These are phyloP conservation scores for Candida tammaniensis DNA, from an alignment of 805 yeast species.

Conservation along the genomic window DNA sequence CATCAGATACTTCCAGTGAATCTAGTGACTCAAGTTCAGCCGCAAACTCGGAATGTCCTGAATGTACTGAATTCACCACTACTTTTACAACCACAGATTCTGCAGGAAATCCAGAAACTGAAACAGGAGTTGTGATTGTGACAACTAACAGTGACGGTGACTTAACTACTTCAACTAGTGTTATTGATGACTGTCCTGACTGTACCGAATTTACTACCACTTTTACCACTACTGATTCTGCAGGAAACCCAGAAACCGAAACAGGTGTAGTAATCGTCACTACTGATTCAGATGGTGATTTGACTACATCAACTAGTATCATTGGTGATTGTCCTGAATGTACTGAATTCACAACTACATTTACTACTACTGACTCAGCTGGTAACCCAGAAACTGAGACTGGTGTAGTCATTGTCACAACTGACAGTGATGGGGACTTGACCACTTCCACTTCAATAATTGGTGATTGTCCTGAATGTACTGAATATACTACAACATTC, in stretches of 20 bases:
- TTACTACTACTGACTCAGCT: conserved; percentile 9
- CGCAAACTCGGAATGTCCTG: conserved; percentile 6
- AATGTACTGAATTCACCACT: conserved; percentile 9
- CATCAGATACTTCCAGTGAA: conserved; percentile 1
- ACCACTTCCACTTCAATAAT: conserved; percentile 5
- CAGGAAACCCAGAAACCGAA: conserved; percentile 9
- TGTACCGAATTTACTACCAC: conserved; percentile 12
- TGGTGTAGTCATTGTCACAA: conserved; percentile 13
- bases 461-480: conserved; percentile 13
- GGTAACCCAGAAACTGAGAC: conserved; percentile 10
- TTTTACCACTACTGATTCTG: conserved; percentile 9
- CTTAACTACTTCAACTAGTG: conserved; percentile 12
- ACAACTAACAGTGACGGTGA: conserved; percentile 15
- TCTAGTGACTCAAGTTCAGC: background rate
- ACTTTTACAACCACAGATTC: conserved; percentile 12
- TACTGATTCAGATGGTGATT: conserved; percentile 10
- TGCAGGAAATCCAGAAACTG: conserved; percentile 6
- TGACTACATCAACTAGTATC: conserved; percentile 5
- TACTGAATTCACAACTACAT: conserved; percentile 9
- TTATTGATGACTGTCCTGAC: conserved; percentile 9
- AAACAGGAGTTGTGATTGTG: conserved; percentile 12
- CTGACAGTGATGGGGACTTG: conserved; percentile 9
- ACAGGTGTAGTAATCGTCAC: conserved; percentile 13
- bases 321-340: conserved; percentile 12
- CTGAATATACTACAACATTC: conserved; percentile 13